Percentiles rank a stretch among this genome's conserved stretches.
These are phyloP conservation scores for Angomonas ambiguus DNA, from an alignment of 208 protist genomes.

Conservation along the genomic window DNA sequence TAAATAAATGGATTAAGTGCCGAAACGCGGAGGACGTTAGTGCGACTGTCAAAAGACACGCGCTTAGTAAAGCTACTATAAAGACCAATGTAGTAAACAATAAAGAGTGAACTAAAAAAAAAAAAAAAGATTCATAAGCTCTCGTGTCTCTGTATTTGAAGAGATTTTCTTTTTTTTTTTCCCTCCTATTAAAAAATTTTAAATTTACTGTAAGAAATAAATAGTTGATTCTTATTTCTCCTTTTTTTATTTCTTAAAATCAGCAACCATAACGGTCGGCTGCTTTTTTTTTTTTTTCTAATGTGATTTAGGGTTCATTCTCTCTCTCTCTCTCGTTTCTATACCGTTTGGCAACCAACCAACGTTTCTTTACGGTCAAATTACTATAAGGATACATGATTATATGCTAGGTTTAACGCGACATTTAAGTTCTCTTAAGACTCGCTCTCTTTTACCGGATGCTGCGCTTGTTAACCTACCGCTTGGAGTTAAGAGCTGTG, in stretches of 20 bases:
- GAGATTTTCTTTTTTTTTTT: background rate
- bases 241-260: background rate
- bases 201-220: background rate
- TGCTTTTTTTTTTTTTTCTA: background rate
- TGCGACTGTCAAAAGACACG: constrained; percentile 69
- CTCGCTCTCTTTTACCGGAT: no score
- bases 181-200: no score
- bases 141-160: no score
- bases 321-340: constrained; percentile 5
- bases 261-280: no score
- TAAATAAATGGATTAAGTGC: constrained; percentile 64
- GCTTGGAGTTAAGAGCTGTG: constrained; percentile 36
- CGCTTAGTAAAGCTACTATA: constrained; percentile 7
- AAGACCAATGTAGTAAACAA: background rate
- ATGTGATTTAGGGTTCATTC: background rate
- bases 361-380: no score
- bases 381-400: no score
- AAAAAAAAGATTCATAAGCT: background rate
- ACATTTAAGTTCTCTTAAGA: no score
- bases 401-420: no score
- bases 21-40: constrained; percentile 77
- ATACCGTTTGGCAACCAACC: no score
- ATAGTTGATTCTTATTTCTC: background rate
- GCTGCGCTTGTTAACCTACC: constrained; percentile 59
- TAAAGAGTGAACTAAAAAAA: background rate